Evolutionary conservation across 306 rosid genomes (phyloP).

Genomic region (Trichosanthes cucumerina): DNA sequence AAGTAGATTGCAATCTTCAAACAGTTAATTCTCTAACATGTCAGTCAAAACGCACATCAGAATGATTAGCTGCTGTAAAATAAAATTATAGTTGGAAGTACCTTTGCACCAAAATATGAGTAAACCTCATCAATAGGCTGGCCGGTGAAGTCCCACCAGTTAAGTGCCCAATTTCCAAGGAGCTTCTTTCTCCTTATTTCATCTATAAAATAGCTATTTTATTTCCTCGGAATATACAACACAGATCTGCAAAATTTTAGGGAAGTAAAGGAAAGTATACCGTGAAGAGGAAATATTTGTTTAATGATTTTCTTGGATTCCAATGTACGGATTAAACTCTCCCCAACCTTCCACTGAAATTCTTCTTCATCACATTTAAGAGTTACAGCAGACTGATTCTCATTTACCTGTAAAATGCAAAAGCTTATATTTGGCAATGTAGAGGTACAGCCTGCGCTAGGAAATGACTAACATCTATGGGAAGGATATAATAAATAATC

Average conservation of each 20-base stretch:
- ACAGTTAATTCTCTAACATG: constrained; percentile 17
- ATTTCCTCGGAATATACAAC: constrained; percentile 18
- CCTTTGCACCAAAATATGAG: constrained; percentile 89
- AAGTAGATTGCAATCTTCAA: constrained; percentile 85
- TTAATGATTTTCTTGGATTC: constrained; percentile 58
- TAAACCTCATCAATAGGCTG: constrained; percentile 87
- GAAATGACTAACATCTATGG: neutral
- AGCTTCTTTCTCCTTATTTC: constrained; percentile 75
- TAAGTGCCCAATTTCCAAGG: constrained; percentile 68
- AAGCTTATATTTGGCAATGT: constrained; percentile 1
- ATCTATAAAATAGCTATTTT: constrained; percentile 43
- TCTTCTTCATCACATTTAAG: constrained; percentile 50
- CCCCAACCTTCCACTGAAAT: constrained; percentile 63
- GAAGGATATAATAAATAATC: neutral
- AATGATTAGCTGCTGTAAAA: neutral
- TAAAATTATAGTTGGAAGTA: constrained; percentile 17
- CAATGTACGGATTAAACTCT: constrained; percentile 55
- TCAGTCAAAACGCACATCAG: constrained; percentile 7
- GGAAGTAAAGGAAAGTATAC: constrained; percentile 33
- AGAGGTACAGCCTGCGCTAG: neutral
- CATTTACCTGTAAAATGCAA: constrained; percentile 50
- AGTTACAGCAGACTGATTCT: constrained; percentile 22
- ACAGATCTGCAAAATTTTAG: constrained; percentile 14
- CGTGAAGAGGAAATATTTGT: constrained; percentile 89
- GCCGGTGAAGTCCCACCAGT: constrained; percentile 73